Evolutionary conservation across 768 basidiomycete genomes (phyloP).

Genomic region (Punctularia strigosozonata): DNA sequence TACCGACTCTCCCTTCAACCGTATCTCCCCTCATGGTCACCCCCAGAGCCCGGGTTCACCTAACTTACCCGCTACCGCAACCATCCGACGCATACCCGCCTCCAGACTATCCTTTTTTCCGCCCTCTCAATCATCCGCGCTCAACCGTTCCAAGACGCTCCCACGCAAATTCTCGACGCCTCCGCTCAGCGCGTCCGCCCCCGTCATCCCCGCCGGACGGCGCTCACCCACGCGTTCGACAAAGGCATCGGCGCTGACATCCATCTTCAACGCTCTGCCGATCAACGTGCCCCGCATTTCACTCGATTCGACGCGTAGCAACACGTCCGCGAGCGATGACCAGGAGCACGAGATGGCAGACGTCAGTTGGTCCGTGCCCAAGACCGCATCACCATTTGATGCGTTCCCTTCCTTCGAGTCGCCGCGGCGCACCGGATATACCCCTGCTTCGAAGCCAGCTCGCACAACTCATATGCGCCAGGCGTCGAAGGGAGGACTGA

Average conservation of each 20-base stretch:
- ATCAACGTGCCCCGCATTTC: slow-evolving; percentile 10
- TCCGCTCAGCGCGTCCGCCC: neutral
- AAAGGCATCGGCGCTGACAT: slow-evolving; percentile 5
- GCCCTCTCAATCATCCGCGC: slow-evolving; percentile 9
- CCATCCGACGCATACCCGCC: slow-evolving; percentile 18
- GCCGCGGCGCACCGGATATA: too few species aligned
- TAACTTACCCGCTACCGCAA: too few species aligned
- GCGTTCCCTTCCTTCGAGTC: neutral
- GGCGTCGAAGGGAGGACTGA: too few species aligned
- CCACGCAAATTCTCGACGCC: too few species aligned
- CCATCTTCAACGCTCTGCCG: slow-evolving; percentile 8
- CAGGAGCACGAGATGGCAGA: slow-evolving; percentile 17
- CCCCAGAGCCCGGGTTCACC: neutral
- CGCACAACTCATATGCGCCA: too few species aligned
- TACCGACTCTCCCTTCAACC: too few species aligned
- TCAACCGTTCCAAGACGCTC: too few species aligned
- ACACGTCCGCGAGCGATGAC: slow-evolving; percentile 11
- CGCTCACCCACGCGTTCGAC: neutral
- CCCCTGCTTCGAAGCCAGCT: too few species aligned
- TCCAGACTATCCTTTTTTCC: slow-evolving; percentile 22
- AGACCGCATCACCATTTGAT: neutral
- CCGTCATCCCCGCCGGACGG: neutral
- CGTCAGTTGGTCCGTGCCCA: neutral
- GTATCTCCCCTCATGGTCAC: neutral
- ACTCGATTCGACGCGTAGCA: slow-evolving; percentile 13